Conservation (phyloP, 345 rosid genomes). For the Gossypium stocksii region DNA sequence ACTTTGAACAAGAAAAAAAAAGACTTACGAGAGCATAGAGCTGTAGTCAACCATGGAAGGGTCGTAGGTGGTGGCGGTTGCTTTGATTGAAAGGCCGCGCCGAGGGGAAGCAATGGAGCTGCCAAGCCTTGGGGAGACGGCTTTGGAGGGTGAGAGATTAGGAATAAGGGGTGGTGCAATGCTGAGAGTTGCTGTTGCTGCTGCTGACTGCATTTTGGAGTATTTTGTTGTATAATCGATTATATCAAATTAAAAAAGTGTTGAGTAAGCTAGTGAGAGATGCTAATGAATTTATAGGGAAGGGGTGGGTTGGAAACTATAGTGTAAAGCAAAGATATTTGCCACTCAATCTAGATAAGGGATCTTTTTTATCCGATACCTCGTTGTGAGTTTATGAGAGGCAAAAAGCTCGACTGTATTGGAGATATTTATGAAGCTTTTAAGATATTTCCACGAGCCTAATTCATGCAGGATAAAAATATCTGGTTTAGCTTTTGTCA, state of each 20-base stretch:
- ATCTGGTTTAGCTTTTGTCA: no score
- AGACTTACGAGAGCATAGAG: conserved; percentile 47
- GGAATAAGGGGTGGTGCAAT: conserved; percentile 26
- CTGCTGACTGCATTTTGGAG: conserved; percentile 40
- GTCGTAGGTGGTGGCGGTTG: conserved; percentile 26
- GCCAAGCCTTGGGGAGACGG: conserved; percentile 16
- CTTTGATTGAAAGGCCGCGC: conserved; percentile 23
- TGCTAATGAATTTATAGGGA: conserved; percentile 11
- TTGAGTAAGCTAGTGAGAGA: background rate
- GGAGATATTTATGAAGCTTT: no score
- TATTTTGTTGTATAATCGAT: background rate
- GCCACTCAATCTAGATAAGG: background rate
- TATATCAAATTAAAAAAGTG: background rate
- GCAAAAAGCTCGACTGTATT: no score
- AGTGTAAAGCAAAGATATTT: conserved; percentile 19
- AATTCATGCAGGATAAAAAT: no score
- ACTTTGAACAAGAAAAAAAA: background rate
- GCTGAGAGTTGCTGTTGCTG: conserved; percentile 25
- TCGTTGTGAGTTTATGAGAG: no score
- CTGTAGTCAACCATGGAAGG: conserved; percentile 45
- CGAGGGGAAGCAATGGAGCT: background rate
- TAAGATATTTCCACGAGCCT: no score
- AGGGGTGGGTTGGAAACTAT: background rate
- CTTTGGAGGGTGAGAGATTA: conserved; percentile 17
- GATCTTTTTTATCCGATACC: no score